A percentile compares a stretch with the other conserved stretches of the same genome.
These are phyloP conservation scores for Pseudozyma pruni DNA, from an alignment of 1,284 basidiomycete species.

Conservation along the genomic window DNA sequence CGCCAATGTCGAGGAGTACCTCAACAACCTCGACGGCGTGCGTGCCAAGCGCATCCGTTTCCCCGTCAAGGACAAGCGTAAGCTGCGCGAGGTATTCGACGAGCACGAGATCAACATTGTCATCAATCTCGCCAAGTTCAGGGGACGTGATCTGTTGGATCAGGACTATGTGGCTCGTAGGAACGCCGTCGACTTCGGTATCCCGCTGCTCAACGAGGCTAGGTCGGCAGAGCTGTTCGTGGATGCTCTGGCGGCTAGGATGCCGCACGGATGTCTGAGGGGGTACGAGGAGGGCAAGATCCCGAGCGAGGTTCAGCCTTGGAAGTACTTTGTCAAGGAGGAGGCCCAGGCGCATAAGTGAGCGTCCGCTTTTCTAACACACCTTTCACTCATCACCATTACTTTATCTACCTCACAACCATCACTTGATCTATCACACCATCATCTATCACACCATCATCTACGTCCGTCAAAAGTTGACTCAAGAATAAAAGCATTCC, in stretches of 20 bases:
- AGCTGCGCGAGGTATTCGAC: conserved; percentile 83
- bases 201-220: conserved; percentile 88
- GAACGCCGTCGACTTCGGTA: conserved; percentile 69
- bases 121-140: conserved; percentile 87
- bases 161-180: conserved; percentile 90
- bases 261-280: conserved; percentile 82
- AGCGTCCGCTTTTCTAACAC: too few relatives aligned
- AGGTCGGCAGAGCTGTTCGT: conserved; percentile 89
- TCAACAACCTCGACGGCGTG: conserved; percentile 74
- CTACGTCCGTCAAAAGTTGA: too few relatives aligned
- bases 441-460: too few relatives aligned
- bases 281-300: conserved; percentile 88
- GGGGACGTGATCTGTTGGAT: conserved; percentile 82
- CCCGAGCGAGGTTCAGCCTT: conserved; percentile 81
- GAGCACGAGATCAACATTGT: conserved; percentile 95
- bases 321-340: conserved; percentile 62
- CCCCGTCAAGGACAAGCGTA: conserved; percentile 96
- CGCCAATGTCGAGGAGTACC: conserved; percentile 79
- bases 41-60: conserved; percentile 88
- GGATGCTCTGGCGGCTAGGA: conserved; percentile 87
- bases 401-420: too few relatives aligned
- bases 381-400: too few relatives aligned
- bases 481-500: too few relatives aligned
- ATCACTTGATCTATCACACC: too few relatives aligned
- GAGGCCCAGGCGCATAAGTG: conserved; percentile 28